phyloP scores from a whole-genome alignment of 345 rosid species.

The Punica granatum region DNA sequence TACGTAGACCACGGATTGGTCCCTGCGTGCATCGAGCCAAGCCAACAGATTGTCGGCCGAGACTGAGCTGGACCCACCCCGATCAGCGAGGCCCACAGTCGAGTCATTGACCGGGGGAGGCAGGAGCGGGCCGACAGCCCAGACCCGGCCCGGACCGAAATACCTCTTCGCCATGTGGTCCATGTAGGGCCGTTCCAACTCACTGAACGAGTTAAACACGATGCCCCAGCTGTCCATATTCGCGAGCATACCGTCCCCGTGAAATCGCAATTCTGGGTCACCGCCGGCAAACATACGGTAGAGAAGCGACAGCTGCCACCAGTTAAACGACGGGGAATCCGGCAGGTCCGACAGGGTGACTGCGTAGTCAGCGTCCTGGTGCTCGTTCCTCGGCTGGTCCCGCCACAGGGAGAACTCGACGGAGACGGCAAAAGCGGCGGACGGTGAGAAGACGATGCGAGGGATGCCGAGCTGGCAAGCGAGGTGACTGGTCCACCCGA shows the following conservation, averaged over 20 bases:
- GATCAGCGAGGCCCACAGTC: background rate
- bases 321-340: conserved; percentile 28
- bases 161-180: conserved; percentile 26
- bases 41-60: conserved; percentile 20
- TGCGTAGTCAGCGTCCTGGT: background rate
- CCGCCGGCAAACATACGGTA: conserved; percentile 23
- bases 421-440: conserved; percentile 32
- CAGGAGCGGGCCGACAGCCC: conserved; percentile 15
- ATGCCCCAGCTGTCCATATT: conserved; percentile 47
- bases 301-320: conserved; percentile 24
- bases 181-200: conserved; percentile 33
- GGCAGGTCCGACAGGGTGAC: conserved; percentile 27
- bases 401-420: conserved; percentile 18
- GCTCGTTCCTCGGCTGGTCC: conserved; percentile 18
- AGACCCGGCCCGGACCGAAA: conserved; percentile 30
- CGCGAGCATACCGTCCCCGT: conserved; percentile 19
- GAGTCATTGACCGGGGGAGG: conserved; percentile 8
- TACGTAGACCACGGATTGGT: conserved; percentile 47
- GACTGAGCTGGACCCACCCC: conserved; percentile 49
- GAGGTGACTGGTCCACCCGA: conserved; percentile 56
- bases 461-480: conserved; percentile 34
- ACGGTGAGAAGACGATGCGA: conserved; percentile 53
- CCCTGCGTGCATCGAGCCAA: conserved; percentile 49
- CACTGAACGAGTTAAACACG: conserved; percentile 43
- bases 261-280: conserved; percentile 28